These are phyloP conservation scores for Phaffia rhodozyma DNA, from an alignment of 1,284 basidiomycete genomes.

Conservation along the genomic window DNA sequence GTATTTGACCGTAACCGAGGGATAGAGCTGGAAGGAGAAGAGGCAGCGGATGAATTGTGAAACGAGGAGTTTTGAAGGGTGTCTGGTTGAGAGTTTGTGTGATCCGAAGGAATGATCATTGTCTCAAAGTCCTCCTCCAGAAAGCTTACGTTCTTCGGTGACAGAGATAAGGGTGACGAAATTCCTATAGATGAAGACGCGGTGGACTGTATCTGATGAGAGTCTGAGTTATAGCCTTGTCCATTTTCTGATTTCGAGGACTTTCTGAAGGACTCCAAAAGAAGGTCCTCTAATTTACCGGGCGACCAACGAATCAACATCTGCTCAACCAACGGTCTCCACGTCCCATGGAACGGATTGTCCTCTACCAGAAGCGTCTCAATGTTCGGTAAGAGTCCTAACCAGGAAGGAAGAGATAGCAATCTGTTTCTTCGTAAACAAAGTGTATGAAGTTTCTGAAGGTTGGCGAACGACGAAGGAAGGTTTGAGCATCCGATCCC, in stretches of 20 bases:
- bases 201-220: too few relatives aligned
- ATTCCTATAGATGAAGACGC: too few relatives aligned
- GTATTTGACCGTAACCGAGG: too few relatives aligned
- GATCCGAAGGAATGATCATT: too few relatives aligned
- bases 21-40: too few relatives aligned
- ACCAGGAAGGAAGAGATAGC: slow-evolving; percentile 81
- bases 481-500: slow-evolving; percentile 65
- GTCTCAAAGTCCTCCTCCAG: too few relatives aligned
- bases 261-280: background rate
- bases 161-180: too few relatives aligned
- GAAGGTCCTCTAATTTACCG: background rate
- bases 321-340: slow-evolving; percentile 66
- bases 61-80: too few relatives aligned
- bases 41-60: too few relatives aligned
- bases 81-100: too few relatives aligned
- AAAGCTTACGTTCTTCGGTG: too few relatives aligned
- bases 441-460: slow-evolving; percentile 69
- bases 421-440: slow-evolving; percentile 80
- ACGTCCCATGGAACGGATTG: slow-evolving; percentile 85
- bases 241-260: background rate
- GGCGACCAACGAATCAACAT: slow-evolving; percentile 6
- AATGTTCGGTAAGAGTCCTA: slow-evolving; percentile 67
- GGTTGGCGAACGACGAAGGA: slow-evolving; percentile 52
- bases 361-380: slow-evolving; percentile 81
- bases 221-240: too few relatives aligned